Base-by-base conservation (phyloP, 805 yeast species). In the Teunomyces pallodes region DNA sequence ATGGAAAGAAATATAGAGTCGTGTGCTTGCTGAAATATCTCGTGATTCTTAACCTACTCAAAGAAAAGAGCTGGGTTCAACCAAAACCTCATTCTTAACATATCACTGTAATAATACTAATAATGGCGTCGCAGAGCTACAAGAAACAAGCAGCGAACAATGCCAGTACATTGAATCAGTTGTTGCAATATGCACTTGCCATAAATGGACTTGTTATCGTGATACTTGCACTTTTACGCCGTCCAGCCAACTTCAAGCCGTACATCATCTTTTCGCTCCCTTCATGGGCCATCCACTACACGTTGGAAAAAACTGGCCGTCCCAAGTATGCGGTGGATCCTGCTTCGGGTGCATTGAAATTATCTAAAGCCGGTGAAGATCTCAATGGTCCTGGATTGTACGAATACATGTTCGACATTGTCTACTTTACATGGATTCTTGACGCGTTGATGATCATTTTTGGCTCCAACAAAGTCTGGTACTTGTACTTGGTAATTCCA, bases 341-440 rank as follows among this genome's bases (percentile, higher is more conserved):
- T 4, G 45, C 47, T 17, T 76, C 77, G 2, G 62, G 62, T 4
- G 49, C 45, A 9, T 41, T 14, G 26, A 72, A 74, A 45, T 67
- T 86, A 42, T 59, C 77, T 2, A 66, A 64, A 9, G 62, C 86
- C 1, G 92, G 91, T 2, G 79, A 76, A 28, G 87, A 87, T 56
- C 73, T 86, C 49, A 65, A 65, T 47, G 87, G 80, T 50, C 59
- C 65, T 3, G 94, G 94, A 0, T 69, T 87, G 36, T 83, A 83
- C 33, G 92, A 87, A 64, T 86, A 83, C 69, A 67, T 86, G 73
- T 83, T 83, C 59, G 94, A 87, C 59, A 62, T 85, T 9, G 68
- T 87, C 50, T 86, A 86, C 59, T 62, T 86, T 41, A 84, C 90
- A 2, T 75, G 84, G 76, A 55, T 77, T 16, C 70, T 81, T 53